Evolutionary conservation across 2,329 filamentous ascomycete genomes (phyloP).

Genomic region (Orbilia ellipsospora): DNA sequence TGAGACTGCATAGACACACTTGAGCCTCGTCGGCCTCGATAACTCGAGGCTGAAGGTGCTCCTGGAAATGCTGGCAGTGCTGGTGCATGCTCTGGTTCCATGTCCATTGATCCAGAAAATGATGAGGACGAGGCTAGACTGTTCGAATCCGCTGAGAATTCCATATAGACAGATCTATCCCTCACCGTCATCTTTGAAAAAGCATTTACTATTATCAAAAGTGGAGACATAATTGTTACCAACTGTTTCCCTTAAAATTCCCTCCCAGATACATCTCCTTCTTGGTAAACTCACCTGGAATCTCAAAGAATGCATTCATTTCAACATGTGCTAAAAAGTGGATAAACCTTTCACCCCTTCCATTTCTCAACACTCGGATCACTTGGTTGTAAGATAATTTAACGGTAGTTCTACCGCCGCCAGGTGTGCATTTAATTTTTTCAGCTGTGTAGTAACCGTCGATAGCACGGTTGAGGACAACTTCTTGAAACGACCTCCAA

Average conservation of each 20-base stretch:
- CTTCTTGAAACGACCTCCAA: conserved; percentile 22
- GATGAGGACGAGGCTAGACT: background rate
- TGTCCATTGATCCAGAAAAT: too few relatives aligned
- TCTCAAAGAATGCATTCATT: conserved; percentile 28
- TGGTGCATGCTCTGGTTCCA: background rate
- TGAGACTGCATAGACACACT: conserved; percentile 15
- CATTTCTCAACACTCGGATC: conserved; percentile 12
- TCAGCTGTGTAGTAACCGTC: conserved; percentile 4
- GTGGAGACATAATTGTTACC: too few relatives aligned
- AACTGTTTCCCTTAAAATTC: too few relatives aligned
- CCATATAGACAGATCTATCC: conserved; percentile 7
- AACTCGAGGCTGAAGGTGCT: background rate
- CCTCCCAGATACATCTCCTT: background rate
- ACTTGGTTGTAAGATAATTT: conserved; percentile 21
- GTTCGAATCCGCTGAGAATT: conserved; percentile 1
- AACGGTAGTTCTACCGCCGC: background rate
- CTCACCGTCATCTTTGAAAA: conserved; percentile 10
- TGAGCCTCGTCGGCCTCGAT: conserved; percentile 5
- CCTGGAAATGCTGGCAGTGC: background rate
- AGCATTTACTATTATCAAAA: conserved; percentile 2
- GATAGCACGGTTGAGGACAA: conserved; percentile 12
- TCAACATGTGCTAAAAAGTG: conserved; percentile 20
- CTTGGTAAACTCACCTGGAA: conserved; percentile 6
- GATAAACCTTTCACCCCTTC: conserved; percentile 17
- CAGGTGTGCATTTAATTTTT: conserved; percentile 23